These are phyloP conservation scores for Kalmusia sp. DNA, from an alignment of 2,329 filamentous ascomycete species.

Conservation along the genomic window DNA sequence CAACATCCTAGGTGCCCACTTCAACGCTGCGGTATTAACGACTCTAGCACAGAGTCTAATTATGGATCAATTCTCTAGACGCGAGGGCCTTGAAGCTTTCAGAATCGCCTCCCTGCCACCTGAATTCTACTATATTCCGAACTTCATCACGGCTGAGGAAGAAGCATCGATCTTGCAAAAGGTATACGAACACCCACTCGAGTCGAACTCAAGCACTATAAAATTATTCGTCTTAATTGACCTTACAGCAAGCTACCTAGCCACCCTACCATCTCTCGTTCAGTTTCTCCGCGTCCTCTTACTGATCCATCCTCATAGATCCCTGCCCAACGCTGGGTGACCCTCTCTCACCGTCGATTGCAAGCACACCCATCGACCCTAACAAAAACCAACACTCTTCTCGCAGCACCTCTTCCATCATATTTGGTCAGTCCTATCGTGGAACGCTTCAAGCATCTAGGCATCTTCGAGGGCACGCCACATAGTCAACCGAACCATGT, in stretches of 20 bases:
- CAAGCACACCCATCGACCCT: conserved; percentile 91
- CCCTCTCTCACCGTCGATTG: conserved; percentile 85
- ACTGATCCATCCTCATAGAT: too few species aligned
- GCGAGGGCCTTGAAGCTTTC: conserved; percentile 18
- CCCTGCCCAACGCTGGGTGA: conserved; percentile 73
- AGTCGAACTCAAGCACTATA: background rate
- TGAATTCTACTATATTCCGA: conserved; percentile 81
- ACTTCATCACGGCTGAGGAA: conserved; percentile 81
- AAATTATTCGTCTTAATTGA: too few species aligned
- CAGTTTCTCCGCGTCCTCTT: too few species aligned
- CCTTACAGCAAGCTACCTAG: too few species aligned
- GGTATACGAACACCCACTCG: conserved; percentile 51
- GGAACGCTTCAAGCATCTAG: conserved; percentile 57
- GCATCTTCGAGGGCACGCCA: conserved; percentile 68
- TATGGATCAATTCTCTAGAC: background rate
- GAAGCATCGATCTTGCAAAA: conserved; percentile 75
- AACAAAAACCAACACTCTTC: conserved; percentile 71
- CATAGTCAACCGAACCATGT: conserved; percentile 87
- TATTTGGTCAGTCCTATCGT: conserved; percentile 79
- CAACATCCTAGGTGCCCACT: too few species aligned
- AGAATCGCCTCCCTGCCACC: conserved; percentile 64
- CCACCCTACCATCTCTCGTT: too few species aligned
- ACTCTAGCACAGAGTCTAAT: too few species aligned
- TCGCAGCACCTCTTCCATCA: conserved; percentile 74
- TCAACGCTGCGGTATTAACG: too few species aligned